Conservation (phyloP, 2,329 filamentous ascomycete species). For the Stemphylium lycopersici region DNA sequence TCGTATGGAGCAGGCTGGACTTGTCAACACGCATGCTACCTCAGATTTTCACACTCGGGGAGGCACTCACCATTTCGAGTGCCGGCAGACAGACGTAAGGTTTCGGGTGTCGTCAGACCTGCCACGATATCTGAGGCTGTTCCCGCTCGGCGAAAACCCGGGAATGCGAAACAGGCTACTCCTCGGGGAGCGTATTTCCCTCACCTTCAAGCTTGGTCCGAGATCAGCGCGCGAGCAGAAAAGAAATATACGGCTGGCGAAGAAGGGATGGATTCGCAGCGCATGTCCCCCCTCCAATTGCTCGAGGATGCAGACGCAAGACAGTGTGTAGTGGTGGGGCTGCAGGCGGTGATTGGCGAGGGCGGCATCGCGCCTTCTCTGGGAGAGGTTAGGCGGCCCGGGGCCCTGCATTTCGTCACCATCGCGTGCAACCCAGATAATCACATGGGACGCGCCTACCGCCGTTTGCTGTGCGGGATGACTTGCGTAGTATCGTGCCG, state of each 20-base stretch:
- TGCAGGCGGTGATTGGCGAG: constrained; percentile 4
- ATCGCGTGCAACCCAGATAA: constrained; percentile 8
- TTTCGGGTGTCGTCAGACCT: background rate
- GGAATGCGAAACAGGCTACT: background rate
- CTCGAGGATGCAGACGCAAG: constrained; percentile 1
- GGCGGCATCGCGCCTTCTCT: background rate
- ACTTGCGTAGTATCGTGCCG: background rate
- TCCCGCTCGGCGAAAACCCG: constrained; percentile 7
- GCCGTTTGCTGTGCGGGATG: constrained; percentile 1
- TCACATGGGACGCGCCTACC: constrained; percentile 19
- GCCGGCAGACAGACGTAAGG: background rate
- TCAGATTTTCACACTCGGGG: background rate
- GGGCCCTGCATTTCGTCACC: constrained; percentile 11
- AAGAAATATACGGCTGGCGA: background rate
- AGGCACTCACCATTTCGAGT: constrained; percentile 18
- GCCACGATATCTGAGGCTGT: background rate
- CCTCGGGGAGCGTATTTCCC: background rate
- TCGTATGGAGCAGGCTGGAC: constrained; percentile 43
- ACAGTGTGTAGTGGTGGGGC: constrained; percentile 5
- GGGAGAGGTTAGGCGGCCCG: background rate
- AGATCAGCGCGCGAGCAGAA: constrained; percentile 4
- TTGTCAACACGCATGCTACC: constrained; percentile 3
- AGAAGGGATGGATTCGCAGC: background rate
- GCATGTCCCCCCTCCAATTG: background rate
- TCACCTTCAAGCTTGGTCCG: background rate